Percentiles rank a stretch among this genome's conserved stretches.
Evolutionary conservation across 495 filamentous ascomycete species (phyloP).

Genomic region (Tuber microsphaerosporum): DNA sequence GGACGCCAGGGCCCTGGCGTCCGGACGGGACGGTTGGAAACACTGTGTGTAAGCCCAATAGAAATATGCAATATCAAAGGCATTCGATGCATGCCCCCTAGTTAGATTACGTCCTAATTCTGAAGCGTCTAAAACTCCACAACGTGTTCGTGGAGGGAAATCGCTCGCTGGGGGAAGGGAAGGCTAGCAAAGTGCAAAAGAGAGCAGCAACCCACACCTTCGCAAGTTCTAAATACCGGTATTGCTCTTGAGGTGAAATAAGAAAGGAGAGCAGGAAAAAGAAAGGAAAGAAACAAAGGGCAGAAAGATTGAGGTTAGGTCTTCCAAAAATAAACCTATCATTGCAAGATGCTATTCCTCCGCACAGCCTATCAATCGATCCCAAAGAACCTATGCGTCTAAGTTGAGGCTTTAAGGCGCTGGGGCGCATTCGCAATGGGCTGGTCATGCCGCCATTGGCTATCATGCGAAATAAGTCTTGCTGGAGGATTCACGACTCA

Average conservation of each 20-base stretch:
- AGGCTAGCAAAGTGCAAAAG: background rate
- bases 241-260: background rate
- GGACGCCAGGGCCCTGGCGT: too few relatives aligned
- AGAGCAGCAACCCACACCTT: background rate
- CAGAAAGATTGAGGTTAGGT: background rate
- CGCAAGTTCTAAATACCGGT: background rate
- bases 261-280: background rate
- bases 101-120: background rate
- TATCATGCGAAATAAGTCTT: background rate
- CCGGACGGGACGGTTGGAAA: too few relatives aligned
- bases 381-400: background rate
- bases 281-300: background rate
- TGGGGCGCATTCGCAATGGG: background rate
- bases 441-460: background rate
- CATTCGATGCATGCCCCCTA: background rate
- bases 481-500: background rate
- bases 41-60: background rate
- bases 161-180: background rate
- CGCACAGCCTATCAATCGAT: background rate
- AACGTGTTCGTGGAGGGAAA: background rate
- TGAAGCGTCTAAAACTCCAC: background rate
- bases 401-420: background rate
- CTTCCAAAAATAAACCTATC: background rate
- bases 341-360: background rate
- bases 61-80: too few relatives aligned